Evolutionary conservation across 2,329 filamentous ascomycete species (phyloP).

Genomic region (Colletotrichum tanaceti): DNA sequence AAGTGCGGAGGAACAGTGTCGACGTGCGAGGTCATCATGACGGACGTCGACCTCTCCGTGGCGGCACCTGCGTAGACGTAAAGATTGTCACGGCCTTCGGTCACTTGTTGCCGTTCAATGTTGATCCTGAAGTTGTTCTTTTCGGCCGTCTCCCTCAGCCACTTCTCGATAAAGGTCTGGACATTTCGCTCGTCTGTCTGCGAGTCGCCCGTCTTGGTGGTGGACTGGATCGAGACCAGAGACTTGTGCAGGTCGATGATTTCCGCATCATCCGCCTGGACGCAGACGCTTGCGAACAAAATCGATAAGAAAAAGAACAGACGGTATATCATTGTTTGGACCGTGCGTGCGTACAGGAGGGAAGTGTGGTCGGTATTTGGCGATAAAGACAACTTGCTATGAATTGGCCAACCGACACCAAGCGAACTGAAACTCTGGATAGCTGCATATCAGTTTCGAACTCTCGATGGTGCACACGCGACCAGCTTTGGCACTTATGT

Average conservation of each 20-base stretch:
- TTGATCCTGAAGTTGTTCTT: not conserved
- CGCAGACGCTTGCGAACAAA: not conserved
- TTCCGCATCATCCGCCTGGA: not conserved
- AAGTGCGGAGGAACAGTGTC: not conserved
- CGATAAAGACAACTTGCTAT: too few species aligned
- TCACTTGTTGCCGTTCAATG: not conserved
- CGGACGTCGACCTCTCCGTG: not conserved
- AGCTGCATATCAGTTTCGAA: too few species aligned
- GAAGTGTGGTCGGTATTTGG: too few species aligned
- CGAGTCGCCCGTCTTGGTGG: not conserved
- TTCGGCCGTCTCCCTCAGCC: not conserved
- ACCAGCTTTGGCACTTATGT: too few species aligned
- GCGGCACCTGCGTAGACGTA: not conserved
- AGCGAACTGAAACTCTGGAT: too few species aligned
- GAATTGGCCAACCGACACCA: too few species aligned
- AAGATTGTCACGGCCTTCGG: not conserved
- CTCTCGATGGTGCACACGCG: too few species aligned
- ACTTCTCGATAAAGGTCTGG: not conserved
- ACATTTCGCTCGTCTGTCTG: not conserved
- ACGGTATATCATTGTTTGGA: too few species aligned
- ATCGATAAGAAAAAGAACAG: slow-evolving; percentile 41
- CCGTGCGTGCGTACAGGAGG: too few species aligned
- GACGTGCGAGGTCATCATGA: not conserved
- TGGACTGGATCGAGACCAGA: not conserved
- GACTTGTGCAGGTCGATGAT: not conserved